phyloP scores from a whole-genome alignment of 306 rosid genomes.

The Vicia faba region DNA sequence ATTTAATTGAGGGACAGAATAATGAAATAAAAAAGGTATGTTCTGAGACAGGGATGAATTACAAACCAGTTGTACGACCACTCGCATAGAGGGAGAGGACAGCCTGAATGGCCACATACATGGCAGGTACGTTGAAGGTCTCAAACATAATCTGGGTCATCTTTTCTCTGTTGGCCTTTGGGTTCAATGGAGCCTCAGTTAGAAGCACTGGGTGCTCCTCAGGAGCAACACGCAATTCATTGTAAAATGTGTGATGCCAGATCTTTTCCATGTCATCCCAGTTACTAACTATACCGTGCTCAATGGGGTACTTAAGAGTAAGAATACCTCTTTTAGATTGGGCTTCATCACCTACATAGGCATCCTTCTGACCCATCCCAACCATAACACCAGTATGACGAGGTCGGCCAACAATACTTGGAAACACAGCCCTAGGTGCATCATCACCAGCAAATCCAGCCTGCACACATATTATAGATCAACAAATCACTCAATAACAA shows the following conservation, averaged over 20 bases:
- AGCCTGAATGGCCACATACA: conserved; percentile 98
- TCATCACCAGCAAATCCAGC: conserved; percentile 99
- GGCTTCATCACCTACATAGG: conserved; percentile 97
- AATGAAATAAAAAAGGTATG: neutral
- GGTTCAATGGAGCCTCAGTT: conserved; percentile 97
- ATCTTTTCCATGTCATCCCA: conserved; percentile 99
- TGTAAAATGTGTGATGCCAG: conserved; percentile 99
- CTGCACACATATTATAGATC: conserved; percentile 41
- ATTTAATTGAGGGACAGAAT: conserved; percentile 15
- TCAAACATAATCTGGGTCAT: conserved; percentile 99
- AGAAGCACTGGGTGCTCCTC: conserved; percentile 99
- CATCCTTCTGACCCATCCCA: conserved; percentile 99
- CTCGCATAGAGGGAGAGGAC: conserved; percentile 94
- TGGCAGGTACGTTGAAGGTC: conserved; percentile 97
- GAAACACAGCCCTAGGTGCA: conserved; percentile 98
- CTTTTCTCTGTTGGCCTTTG: conserved; percentile 97
- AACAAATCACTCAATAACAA: neutral
- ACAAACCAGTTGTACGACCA: conserved; percentile 96
- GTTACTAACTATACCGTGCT: conserved; percentile 97
- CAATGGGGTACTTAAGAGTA: conserved; percentile 92
- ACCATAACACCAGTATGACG: conserved; percentile 98
- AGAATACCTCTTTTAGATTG: conserved; percentile 98
- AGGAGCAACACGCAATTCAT: conserved; percentile 97
- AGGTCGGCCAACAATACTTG: conserved; percentile 95
- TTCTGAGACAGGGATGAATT: conserved; percentile 1